phyloP scores from a whole-genome alignment of 2,329 filamentous ascomycete species.

The Ophiostoma pallidulum region DNA sequence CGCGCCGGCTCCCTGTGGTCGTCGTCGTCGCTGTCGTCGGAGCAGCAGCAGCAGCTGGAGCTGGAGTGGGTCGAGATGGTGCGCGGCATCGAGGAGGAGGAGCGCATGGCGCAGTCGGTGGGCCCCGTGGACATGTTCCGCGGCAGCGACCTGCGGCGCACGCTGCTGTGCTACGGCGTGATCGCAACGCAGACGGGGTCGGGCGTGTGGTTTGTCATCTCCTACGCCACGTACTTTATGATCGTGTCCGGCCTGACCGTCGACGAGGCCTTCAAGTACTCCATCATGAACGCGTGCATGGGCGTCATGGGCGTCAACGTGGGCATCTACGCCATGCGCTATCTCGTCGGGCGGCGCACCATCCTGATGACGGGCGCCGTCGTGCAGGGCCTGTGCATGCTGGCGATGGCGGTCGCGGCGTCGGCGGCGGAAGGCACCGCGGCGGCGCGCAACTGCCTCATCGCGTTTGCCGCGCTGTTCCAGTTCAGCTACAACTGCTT shows the following conservation, averaged over 20 bases:
- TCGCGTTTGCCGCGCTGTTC: constrained; percentile 28
- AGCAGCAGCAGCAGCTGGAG: constrained; percentile 25
- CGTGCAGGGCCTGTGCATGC: constrained; percentile 34
- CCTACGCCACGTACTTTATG: constrained; percentile 41
- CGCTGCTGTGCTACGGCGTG: constrained; percentile 38
- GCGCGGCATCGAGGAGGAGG: constrained; percentile 30
- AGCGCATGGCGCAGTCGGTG: constrained; percentile 23
- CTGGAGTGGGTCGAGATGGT: constrained; percentile 32
- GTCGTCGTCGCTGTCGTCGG: too few relatives aligned
- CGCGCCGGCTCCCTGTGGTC: constrained; percentile 24
- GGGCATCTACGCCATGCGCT: constrained; percentile 39
- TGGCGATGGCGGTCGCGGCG: constrained; percentile 33
- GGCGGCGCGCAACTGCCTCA: constrained; percentile 24
- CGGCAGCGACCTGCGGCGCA: constrained; percentile 37
- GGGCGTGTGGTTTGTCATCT: constrained; percentile 41
- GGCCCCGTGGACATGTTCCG: constrained; percentile 30
- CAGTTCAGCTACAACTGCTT: constrained; percentile 29
- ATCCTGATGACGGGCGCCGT: constrained; percentile 38
- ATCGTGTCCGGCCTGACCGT: constrained; percentile 31
- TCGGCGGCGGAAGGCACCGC: constrained; percentile 22
- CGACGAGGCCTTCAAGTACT: constrained; percentile 37
- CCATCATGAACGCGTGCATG: constrained; percentile 40
- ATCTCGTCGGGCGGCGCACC: constrained; percentile 35
- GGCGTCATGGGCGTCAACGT: constrained; percentile 39
- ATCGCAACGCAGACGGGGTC: constrained; percentile 36